These are phyloP conservation scores for Quercus variabilis DNA, from an alignment of 306 rosid species.

Conservation along the genomic window DNA sequence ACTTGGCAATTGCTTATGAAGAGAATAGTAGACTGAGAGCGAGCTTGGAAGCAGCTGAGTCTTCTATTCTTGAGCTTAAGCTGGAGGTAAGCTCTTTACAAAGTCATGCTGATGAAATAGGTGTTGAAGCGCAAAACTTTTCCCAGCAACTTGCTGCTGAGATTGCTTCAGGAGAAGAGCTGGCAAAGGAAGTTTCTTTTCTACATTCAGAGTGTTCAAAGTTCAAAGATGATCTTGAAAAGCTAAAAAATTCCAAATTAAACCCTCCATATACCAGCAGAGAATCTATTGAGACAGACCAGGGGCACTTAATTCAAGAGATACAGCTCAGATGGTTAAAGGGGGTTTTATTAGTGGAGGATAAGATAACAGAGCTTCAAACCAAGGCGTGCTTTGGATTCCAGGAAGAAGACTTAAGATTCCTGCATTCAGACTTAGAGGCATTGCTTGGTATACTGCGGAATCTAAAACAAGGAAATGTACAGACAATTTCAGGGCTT, in stretches of 20 bases:
- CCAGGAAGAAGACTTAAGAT: slow-evolving; percentile 63
- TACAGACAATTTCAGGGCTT: slow-evolving; percentile 45
- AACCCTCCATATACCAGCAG: slow-evolving; percentile 38
- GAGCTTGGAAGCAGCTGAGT: slow-evolving; percentile 71
- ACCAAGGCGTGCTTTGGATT: slow-evolving; percentile 59
- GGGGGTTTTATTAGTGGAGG: slow-evolving; percentile 73
- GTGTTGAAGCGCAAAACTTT: slow-evolving; percentile 56
- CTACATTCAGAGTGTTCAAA: slow-evolving; percentile 75
- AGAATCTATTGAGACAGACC: slow-evolving; percentile 41
- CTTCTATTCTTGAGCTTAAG: slow-evolving; percentile 72
- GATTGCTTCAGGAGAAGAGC: slow-evolving; percentile 72
- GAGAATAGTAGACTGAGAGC: slow-evolving; percentile 61
- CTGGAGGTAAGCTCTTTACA: slow-evolving; percentile 65
- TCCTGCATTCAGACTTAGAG: slow-evolving; percentile 60
- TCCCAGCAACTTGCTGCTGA: slow-evolving; percentile 71
- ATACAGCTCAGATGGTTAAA: slow-evolving; percentile 57
- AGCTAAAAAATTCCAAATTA: slow-evolving; percentile 45
- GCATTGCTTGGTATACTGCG: slow-evolving; percentile 56
- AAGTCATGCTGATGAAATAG: slow-evolving; percentile 71
- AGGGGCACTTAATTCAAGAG: slow-evolving; percentile 41
- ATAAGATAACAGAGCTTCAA: slow-evolving; percentile 70
- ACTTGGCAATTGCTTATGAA: slow-evolving; percentile 57
- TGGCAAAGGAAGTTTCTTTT: slow-evolving; percentile 63
- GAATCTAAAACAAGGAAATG: slow-evolving; percentile 65
- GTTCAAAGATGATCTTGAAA: slow-evolving; percentile 71